Conservation (phyloP, 345 rosid genomes). For the Lepidium aucheri region DNA sequence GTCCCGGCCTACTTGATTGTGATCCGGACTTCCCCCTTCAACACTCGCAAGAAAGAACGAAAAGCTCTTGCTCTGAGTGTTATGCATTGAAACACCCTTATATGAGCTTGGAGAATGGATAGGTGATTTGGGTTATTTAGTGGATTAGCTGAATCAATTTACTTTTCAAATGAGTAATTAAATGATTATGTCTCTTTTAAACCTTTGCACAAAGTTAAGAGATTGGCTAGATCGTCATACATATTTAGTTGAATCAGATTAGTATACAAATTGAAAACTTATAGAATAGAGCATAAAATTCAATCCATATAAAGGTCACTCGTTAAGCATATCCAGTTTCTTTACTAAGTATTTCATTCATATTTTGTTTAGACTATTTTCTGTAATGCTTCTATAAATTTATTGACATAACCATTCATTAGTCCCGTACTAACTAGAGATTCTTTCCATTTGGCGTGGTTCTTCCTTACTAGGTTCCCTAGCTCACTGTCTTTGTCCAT, state of each 20-base stretch:
- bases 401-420: constrained; percentile 32
- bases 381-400: constrained; percentile 21
- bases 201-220: not conserved
- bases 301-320: not conserved
- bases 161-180: not conserved
- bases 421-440: constrained; percentile 13
- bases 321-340: not conserved
- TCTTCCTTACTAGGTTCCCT: constrained; percentile 29
- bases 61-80: not conserved
- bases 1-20: too few species aligned
- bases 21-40: too few species aligned
- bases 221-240: not conserved
- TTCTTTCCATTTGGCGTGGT: constrained; percentile 39
- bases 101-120: not conserved
- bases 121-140: not conserved
- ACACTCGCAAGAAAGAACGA: too few species aligned
- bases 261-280: too few species aligned
- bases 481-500: constrained; percentile 41
- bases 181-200: too few species aligned
- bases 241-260: not conserved
- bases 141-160: not conserved
- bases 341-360: not conserved
- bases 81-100: not conserved
- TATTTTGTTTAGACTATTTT: not conserved
- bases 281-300: not conserved